phyloP scores from a whole-genome alignment of 257 asterid species.

The Solanum pimpinellifolium region DNA sequence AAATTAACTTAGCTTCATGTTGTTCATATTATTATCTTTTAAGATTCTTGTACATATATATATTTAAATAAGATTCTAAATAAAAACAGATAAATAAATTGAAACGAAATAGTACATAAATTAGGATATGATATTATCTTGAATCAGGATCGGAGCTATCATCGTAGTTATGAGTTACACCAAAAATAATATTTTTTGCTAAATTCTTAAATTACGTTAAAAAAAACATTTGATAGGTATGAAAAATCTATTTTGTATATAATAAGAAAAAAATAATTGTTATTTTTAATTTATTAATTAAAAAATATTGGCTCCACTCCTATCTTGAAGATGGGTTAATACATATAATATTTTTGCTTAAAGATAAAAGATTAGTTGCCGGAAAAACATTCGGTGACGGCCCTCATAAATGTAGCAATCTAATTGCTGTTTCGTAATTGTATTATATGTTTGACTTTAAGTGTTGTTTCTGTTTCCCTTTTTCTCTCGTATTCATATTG shows the following conservation, averaged over 20 bases:
- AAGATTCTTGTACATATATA: neutral
- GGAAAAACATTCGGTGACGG: neutral
- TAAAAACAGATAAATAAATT: neutral
- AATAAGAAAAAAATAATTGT: neutral
- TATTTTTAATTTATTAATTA: neutral
- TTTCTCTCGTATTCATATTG: neutral
- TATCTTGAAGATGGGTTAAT: neutral
- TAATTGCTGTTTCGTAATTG: neutral
- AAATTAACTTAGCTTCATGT: neutral
- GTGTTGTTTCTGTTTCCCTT: neutral
- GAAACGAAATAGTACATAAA: neutral
- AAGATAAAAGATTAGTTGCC: neutral
- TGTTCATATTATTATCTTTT: neutral
- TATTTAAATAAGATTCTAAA: neutral
- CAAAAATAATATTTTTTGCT: neutral
- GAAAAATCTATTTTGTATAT: neutral
- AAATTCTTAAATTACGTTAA: neutral
- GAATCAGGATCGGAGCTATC: neutral
- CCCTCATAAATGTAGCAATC: neutral
- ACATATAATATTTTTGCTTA: neutral
- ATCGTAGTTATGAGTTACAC: neutral
- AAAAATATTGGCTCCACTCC: neutral
- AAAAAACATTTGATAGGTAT: neutral
- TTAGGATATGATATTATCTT: neutral
- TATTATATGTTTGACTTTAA: neutral